phyloP scores from a whole-genome alignment of 2,329 filamentous ascomycete species.

The Exophiala sp. region DNA sequence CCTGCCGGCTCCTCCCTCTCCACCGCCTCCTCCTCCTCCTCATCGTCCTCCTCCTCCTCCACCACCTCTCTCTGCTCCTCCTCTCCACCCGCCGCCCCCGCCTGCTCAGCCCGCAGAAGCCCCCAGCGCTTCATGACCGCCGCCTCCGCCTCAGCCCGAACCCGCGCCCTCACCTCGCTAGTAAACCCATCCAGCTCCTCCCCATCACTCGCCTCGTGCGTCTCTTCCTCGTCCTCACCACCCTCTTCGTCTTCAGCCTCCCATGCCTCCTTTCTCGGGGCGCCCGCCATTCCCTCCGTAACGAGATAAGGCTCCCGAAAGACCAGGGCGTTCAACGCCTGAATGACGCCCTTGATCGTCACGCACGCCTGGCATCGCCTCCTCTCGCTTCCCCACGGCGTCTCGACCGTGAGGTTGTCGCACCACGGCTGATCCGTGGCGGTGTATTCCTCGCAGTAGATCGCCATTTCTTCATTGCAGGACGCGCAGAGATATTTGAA shows the following conservation, averaged over 20 bases:
- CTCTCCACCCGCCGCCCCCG: conserved; percentile 1
- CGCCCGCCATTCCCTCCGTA: conserved; percentile 20
- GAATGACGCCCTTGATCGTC: conserved; percentile 16
- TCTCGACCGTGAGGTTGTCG: conserved; percentile 8
- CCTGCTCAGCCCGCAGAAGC: conserved; percentile 12
- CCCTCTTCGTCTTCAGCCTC: conserved; percentile 12
- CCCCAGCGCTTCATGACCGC: conserved; percentile 12
- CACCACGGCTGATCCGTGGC: conserved; percentile 3
- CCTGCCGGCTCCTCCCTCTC: background rate
- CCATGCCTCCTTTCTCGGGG: conserved; percentile 20
- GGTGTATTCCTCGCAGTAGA: conserved; percentile 11
- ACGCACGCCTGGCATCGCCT: conserved; percentile 16
- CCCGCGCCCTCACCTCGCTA: conserved; percentile 6
- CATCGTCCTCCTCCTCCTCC: background rate
- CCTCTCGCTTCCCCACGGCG: conserved; percentile 6
- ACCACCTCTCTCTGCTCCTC: background rate
- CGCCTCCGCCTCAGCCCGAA: conserved; percentile 12
- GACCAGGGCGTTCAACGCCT: conserved; percentile 11
- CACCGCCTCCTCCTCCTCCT: background rate
- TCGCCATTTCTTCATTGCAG: conserved; percentile 10
- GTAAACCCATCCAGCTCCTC: conserved; percentile 17
- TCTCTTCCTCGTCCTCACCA: background rate
- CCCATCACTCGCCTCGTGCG: conserved; percentile 1
- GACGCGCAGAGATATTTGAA: conserved; percentile 14
- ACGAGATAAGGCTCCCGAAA: conserved; percentile 21